Base-by-base conservation (phyloP, 1,284 basidiomycete genomes). In the Pascua sp. region DNA sequence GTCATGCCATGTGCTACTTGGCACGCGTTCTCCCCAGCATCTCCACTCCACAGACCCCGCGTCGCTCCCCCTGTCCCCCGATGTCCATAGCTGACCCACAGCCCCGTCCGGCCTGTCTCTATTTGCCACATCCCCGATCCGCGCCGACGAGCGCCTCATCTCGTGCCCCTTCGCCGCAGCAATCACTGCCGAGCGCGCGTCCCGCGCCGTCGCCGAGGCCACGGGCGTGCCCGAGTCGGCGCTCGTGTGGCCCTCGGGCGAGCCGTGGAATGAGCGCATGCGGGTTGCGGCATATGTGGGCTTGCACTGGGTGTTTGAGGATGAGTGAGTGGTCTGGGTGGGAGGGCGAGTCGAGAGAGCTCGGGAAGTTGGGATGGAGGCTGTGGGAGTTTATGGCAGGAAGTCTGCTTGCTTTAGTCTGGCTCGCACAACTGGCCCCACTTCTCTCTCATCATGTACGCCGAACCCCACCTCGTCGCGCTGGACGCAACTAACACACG, bases 141-240 rank as follows among this genome's bases (percentile, higher is more conserved):
- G 76, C 8, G 63, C 77, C 0, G 84, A 88, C 57, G 78, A 81
- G 4, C 80, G 78, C 8, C 79, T 90, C 51, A 84, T 89, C 16
- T 84, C 86, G 0, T 89, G 88, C 66, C 90, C 91, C 0, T 88
- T 91, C 67, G 76, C 80, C 0, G 79, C 90, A 32, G 84, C 85
- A 24, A 82, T 94, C 56, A 90, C 89, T 0, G 81, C 84, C 1
- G 73, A 81, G 12, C 50, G 80, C 0, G 81, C 85, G 0, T 69
- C 75, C 46, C 59, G 63, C 0, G 83, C 84, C 0, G 57, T 87
- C 16, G 66, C 85, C 42, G 69, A 57, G 47, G 46, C 71, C 17
- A 57, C 68, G 38, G 44, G 59, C 51, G 17, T 63, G 18, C 16
- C 53, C 12, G 67, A 62, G 11, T 46, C 53, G 12, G 56, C 60